Evolutionary conservation across 805 yeast genomes (phyloP).

Genomic region (Hanseniaspora valbyensis): DNA sequence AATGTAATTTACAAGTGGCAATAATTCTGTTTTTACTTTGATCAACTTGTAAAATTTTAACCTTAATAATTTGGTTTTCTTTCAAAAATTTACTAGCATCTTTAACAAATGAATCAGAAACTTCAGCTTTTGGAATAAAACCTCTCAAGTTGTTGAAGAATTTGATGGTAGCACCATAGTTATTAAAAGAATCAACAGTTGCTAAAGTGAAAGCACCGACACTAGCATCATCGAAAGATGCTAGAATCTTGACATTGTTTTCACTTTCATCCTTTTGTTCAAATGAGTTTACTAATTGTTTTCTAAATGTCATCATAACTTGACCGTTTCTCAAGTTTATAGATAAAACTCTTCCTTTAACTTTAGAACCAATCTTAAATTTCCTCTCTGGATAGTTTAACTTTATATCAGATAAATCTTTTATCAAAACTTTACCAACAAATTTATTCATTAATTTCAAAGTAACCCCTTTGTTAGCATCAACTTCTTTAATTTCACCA

Average conservation of each 20-base stretch:
- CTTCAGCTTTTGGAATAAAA: constrained; percentile 75
- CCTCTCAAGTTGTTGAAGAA: constrained; percentile 73
- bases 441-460: constrained; percentile 56
- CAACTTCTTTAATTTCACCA: constrained; percentile 44
- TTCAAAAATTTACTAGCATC: constrained; percentile 68
- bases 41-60: constrained; percentile 52
- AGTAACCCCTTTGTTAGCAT: constrained; percentile 52
- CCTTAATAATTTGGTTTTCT: constrained; percentile 73
- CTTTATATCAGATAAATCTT: constrained; percentile 74
- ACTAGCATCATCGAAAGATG: constrained; percentile 42
- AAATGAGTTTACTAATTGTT: constrained; percentile 56
- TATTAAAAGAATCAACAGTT: constrained; percentile 58
- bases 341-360: constrained; percentile 59
- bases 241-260: constrained; percentile 25
- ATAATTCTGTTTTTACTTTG: constrained; percentile 42
- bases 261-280: no score
- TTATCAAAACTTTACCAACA: constrained; percentile 60
- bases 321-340: constrained; percentile 37
- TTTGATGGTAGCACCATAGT: constrained; percentile 70
- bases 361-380: constrained; percentile 73
- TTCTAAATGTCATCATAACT: constrained; percentile 63
- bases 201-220: constrained; percentile 46
- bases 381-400: constrained; percentile 85
- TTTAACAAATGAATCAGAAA: constrained; percentile 75
- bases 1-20: constrained; percentile 59